These are phyloP conservation scores for Brassica nigra DNA, from an alignment of 345 rosid species.

Conservation along the genomic window DNA sequence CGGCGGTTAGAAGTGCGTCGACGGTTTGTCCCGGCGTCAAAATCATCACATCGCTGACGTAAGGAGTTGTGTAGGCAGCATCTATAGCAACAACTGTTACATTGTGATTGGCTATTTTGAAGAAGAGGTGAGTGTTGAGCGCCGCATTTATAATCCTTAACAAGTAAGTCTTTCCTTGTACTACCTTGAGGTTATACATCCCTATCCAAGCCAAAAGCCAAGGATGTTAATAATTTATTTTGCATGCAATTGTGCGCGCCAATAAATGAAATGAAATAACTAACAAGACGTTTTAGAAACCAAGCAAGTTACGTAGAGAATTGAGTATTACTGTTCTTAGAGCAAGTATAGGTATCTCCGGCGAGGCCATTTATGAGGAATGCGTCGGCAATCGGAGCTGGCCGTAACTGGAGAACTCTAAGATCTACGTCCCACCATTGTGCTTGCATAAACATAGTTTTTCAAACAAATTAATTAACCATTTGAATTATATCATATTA, in stretches of 20 bases:
- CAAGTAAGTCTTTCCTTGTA: slow-evolving; percentile 68
- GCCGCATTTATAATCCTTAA: slow-evolving; percentile 87
- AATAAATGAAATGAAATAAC: not conserved
- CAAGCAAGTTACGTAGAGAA: not conserved
- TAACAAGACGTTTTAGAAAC: not conserved
- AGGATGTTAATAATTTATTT: not conserved
- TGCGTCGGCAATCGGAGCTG: slow-evolving; percentile 33
- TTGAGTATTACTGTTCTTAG: slow-evolving; percentile 24
- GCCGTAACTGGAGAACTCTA: not conserved
- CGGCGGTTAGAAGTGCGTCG: slow-evolving; percentile 58
- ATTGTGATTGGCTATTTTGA: slow-evolving; percentile 74
- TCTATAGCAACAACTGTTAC: slow-evolving; percentile 70
- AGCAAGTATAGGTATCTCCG: slow-evolving; percentile 32
- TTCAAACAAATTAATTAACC: not conserved
- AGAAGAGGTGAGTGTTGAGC: slow-evolving; percentile 74
- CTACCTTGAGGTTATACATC: slow-evolving; percentile 54
- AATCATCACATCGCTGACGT: slow-evolving; percentile 56
- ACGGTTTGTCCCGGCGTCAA: slow-evolving; percentile 69
- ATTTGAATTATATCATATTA: not conserved
- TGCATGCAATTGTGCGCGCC: not conserved
- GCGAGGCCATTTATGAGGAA: slow-evolving; percentile 32
- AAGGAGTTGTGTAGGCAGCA: slow-evolving; percentile 65
- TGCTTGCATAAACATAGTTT: slow-evolving; percentile 14
- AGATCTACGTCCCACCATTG: slow-evolving; percentile 40
- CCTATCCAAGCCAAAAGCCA: slow-evolving; percentile 35